Evolutionary conservation across 495 filamentous ascomycete species (phyloP).

Genomic region (Terfezia claveryi): DNA sequence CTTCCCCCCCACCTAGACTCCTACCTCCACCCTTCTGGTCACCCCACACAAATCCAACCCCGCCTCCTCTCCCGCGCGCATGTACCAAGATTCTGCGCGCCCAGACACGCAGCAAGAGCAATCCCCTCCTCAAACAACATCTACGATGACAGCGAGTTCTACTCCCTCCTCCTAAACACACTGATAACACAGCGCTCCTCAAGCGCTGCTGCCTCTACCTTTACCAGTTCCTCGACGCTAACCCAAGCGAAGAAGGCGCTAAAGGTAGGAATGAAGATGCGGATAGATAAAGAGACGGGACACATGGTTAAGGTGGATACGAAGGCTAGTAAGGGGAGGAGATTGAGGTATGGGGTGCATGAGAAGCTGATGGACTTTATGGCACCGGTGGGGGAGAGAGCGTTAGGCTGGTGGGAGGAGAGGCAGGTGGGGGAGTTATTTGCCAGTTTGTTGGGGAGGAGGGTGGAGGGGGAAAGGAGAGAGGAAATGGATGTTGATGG

Average conservation of each 20-base stretch:
- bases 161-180: slow-evolving; percentile 74
- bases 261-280: no score
- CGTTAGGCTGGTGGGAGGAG: slow-evolving; percentile 39
- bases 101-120: not conserved
- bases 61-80: slow-evolving; percentile 9
- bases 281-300: no score
- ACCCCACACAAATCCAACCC: slow-evolving; percentile 25
- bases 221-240: slow-evolving; percentile 27
- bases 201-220: no score
- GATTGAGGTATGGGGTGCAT: slow-evolving; percentile 79
- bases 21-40: slow-evolving; percentile 20
- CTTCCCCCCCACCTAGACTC: no score
- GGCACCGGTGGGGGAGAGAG: slow-evolving; percentile 58
- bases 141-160: slow-evolving; percentile 88
- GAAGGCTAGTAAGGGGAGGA: slow-evolving; percentile 84
- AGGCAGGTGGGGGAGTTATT: slow-evolving; percentile 71
- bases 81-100: slow-evolving; percentile 4
- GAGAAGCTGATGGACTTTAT: slow-evolving; percentile 97
- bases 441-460: slow-evolving; percentile 65
- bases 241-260: slow-evolving; percentile 31
- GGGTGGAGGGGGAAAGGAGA: slow-evolving; percentile 21
- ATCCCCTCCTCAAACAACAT: slow-evolving; percentile 21
- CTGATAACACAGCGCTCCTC: slow-evolving; percentile 57
- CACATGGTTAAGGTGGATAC: slow-evolving; percentile 43
- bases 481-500: not conserved